phyloP scores from a whole-genome alignment of 2,329 filamentous ascomycete species.

The Paraconiothyrium brasiliense region DNA sequence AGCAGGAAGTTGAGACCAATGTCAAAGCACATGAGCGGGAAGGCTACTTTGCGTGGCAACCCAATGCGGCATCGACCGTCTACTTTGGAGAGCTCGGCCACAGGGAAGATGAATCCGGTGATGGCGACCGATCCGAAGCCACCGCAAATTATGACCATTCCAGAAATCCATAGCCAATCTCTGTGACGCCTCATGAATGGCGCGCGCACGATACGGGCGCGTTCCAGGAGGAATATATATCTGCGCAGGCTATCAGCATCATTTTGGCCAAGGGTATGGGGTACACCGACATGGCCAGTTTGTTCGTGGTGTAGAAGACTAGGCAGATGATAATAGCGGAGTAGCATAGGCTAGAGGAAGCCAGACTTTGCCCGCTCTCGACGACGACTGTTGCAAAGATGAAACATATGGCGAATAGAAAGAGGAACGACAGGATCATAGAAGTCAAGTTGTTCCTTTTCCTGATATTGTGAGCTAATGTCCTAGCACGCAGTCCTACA shows the following conservation, averaged over 20 bases:
- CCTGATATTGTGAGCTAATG: constrained; percentile 24
- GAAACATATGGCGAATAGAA: constrained; percentile 26
- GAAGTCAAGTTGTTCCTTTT: constrained; percentile 28
- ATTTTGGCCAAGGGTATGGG: neutral
- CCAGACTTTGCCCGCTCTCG: constrained; percentile 37
- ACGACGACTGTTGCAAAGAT: constrained; percentile 34
- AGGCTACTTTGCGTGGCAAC: constrained; percentile 42
- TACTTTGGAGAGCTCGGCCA: constrained; percentile 36
- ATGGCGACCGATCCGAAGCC: constrained; percentile 41
- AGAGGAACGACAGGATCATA: constrained; percentile 23
- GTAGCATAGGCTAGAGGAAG: constrained; percentile 37
- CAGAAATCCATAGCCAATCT: constrained; percentile 44
- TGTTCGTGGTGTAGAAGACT: constrained; percentile 49
- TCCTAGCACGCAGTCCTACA: constrained; percentile 24
- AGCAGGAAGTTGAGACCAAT: constrained; percentile 47
- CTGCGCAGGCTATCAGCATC: constrained; percentile 17
- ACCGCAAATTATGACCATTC: constrained; percentile 34
- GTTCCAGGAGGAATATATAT: constrained; percentile 52
- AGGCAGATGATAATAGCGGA: constrained; percentile 49
- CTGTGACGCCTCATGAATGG: constrained; percentile 38
- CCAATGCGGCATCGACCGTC: constrained; percentile 50
- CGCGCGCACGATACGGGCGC: constrained; percentile 46
- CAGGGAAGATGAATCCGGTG: constrained; percentile 39
- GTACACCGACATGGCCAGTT: constrained; percentile 36
- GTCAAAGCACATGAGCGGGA: constrained; percentile 49